These are phyloP conservation scores for Globisporangium alternatum DNA, from an alignment of 352 stramenopile species.

Conservation along the genomic window DNA sequence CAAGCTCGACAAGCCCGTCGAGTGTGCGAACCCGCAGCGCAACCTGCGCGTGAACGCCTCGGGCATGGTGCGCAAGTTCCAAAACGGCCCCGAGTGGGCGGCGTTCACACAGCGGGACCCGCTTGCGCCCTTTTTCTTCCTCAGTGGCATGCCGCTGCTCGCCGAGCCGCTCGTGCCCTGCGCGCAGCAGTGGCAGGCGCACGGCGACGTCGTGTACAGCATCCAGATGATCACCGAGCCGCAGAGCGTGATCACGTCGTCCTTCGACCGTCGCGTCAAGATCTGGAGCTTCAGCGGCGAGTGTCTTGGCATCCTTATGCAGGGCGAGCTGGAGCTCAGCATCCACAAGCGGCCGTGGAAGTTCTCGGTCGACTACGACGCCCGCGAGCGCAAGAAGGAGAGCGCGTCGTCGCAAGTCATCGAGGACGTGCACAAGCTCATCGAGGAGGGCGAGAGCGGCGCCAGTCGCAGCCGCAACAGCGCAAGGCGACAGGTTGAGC, in stretches of 20 bases:
- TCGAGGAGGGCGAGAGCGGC: slow-evolving; percentile 17
- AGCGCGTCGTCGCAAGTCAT: slow-evolving; percentile 47
- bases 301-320: slow-evolving; percentile 72
- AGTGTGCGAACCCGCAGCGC: slow-evolving; percentile 69
- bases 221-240: slow-evolving; percentile 69
- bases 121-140: slow-evolving; percentile 58
- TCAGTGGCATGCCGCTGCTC: slow-evolving; percentile 46
- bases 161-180: slow-evolving; percentile 26
- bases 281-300: slow-evolving; percentile 65
- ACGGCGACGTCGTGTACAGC: slow-evolving; percentile 75
- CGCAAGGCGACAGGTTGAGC: slow-evolving; percentile 20
- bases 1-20: slow-evolving; percentile 43
- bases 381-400: slow-evolving; percentile 68
- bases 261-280: slow-evolving; percentile 75
- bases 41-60: slow-evolving; percentile 72
- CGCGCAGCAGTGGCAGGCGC: slow-evolving; percentile 62
- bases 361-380: slow-evolving; percentile 73
- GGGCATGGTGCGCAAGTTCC: slow-evolving; percentile 66
- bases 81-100: slow-evolving; percentile 59
- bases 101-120: slow-evolving; percentile 51
- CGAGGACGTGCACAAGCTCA: slow-evolving; percentile 50
- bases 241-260: slow-evolving; percentile 69
- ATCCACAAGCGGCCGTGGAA: slow-evolving; percentile 41
- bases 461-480: slow-evolving; percentile 8
- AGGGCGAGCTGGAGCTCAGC: slow-evolving; percentile 55